These are phyloP conservation scores for Globisporangium irregulare DNA, from an alignment of 352 stramenopile species.

Conservation along the genomic window DNA sequence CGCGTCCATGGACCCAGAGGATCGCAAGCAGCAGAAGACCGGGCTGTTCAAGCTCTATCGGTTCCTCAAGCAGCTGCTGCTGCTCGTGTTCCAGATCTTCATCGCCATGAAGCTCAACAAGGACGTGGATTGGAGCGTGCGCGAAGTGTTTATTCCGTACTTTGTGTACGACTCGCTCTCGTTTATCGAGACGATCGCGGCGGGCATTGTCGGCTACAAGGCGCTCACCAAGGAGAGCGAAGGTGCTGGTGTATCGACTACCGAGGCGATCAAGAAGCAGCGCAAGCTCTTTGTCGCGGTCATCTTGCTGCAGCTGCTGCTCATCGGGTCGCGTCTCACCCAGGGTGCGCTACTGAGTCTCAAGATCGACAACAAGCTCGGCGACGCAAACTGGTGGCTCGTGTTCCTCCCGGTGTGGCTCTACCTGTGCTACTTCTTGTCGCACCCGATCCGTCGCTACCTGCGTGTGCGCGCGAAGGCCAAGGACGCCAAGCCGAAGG, in stretches of 20 bases:
- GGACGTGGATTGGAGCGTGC: conserved; percentile 58
- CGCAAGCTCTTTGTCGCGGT: conserved; percentile 36
- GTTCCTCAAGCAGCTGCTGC: conserved; percentile 75
- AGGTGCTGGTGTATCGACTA: conserved; percentile 65
- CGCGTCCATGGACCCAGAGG: conserved; percentile 51
- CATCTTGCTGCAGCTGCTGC: conserved; percentile 38
- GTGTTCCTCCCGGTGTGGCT: conserved; percentile 81
- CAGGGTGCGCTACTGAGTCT: conserved; percentile 64
- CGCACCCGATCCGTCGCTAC: conserved; percentile 51
- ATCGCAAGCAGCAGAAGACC: conserved; percentile 44
- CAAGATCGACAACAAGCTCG: conserved; percentile 61
- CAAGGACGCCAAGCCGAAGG: conserved; percentile 22
- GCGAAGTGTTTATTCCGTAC: conserved; percentile 72
- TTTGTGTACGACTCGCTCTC: conserved; percentile 77
- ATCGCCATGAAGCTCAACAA: conserved; percentile 78
- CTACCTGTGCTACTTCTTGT: conserved; percentile 62
- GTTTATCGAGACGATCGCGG: conserved; percentile 58
- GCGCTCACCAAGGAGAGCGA: conserved; percentile 75
- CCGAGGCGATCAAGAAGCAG: conserved; percentile 67
- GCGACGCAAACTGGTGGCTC: conserved; percentile 69
- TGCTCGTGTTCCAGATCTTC: conserved; percentile 81
- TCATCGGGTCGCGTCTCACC: conserved; percentile 49
- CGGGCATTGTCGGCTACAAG: conserved; percentile 56
- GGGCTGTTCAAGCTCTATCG: conserved; percentile 70
- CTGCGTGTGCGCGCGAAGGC: conserved; percentile 38